Conservation (phyloP, 2,329 filamentous ascomycete species). For the Remersonia thermophila region DNA sequence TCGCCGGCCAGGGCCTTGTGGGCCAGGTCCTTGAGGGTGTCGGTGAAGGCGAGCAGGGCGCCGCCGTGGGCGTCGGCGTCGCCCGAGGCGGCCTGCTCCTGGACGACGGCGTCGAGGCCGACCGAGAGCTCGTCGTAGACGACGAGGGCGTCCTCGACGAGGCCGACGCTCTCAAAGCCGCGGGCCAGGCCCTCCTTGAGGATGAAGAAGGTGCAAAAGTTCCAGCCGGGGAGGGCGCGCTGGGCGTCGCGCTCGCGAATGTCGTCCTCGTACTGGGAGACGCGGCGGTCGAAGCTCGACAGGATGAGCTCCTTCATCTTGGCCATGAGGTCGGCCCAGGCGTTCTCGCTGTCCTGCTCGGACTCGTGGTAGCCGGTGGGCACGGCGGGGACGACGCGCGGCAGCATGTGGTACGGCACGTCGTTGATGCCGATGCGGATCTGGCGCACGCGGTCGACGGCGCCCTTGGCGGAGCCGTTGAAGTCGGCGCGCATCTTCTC, state of each 20-base stretch:
- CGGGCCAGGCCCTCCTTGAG: conserved; percentile 88
- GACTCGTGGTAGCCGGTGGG: conserved; percentile 56
- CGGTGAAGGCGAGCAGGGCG: conserved; percentile 58
- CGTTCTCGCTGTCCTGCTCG: conserved; percentile 64
- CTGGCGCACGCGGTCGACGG: conserved; percentile 70
- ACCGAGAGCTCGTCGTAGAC: conserved; percentile 90
- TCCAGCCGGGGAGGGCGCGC: conserved; percentile 83
- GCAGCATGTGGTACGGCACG: conserved; percentile 51
- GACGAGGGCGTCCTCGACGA: conserved; percentile 88
- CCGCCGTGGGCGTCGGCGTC: conserved; percentile 56
- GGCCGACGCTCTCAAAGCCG: conserved; percentile 89
- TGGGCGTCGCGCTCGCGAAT: conserved; percentile 90
- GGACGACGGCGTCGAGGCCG: conserved; percentile 70
- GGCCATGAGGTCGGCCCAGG: conserved; percentile 71
- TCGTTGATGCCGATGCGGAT: conserved; percentile 65
- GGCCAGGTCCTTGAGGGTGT: conserved; percentile 54
- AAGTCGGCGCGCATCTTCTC: conserved; percentile 89
- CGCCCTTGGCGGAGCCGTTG: conserved; percentile 59
- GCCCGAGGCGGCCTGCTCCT: conserved; percentile 53
- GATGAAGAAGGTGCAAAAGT: conserved; percentile 98
- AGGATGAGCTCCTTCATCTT: conserved; percentile 84
- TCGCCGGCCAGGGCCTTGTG: conserved; percentile 35
- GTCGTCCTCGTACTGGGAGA: conserved; percentile 92
- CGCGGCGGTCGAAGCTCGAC: conserved; percentile 77
- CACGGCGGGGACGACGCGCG: conserved; percentile 49